Conservation (phyloP, 1,139 yeast species). For the Yamadazyma atlantica region DNA sequence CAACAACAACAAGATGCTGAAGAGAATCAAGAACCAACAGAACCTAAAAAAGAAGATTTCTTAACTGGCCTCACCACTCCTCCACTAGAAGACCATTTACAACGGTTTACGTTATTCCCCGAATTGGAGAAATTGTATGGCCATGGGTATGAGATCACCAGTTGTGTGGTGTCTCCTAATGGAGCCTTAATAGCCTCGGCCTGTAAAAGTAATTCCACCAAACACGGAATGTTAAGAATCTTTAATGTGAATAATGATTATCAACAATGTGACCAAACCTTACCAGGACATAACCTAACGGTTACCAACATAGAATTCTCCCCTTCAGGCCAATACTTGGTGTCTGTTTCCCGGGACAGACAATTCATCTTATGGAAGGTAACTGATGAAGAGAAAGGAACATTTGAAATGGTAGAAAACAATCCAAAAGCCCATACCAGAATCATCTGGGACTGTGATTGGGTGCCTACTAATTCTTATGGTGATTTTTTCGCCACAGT, state of each 20-base stretch:
- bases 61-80: conserved; percentile 52
- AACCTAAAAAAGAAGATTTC: conserved; percentile 42
- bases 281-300: conserved; percentile 72
- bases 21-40: conserved; percentile 36
- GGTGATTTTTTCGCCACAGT: conserved; percentile 65
- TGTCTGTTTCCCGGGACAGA: conserved; percentile 90
- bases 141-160: conserved; percentile 91
- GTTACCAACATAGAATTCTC: conserved; percentile 83
- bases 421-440: conserved; percentile 79
- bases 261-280: conserved; percentile 38
- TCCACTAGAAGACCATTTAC: conserved; percentile 87
- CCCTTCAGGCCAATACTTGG: conserved; percentile 61
- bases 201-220: conserved; percentile 82
- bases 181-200: conserved; percentile 77
- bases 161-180: conserved; percentile 71
- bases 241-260: conserved; percentile 56
- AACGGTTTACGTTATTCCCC: conserved; percentile 91
- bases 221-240: conserved; percentile 83
- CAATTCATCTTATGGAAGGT: conserved; percentile 77
- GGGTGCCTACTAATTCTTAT: conserved; percentile 54
- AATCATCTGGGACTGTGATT: conserved; percentile 93
- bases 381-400: conserved; percentile 32
- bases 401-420: conserved; percentile 44
- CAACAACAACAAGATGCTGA: conserved; percentile 43
- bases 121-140: conserved; percentile 94